Percentiles rank a stretch among this genome's conserved stretches.
phyloP scores from a whole-genome alignment of 306 rosid genomes.

The Malus domestica region ASM211411v1 NC_041799.1:41910501-41911000 shows the following conservation, averaged over 20 bases:
- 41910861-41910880: conserved; percentile 40
- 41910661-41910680: conserved; percentile 88
- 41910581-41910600: neutral
- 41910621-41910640: conserved; percentile 29
- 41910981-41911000: neutral
- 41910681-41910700: conserved; percentile 90
- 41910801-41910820: conserved; percentile 67
- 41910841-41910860: conserved; percentile 24
- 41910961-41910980: conserved; percentile 2
- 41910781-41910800: neutral
- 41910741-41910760: conserved; percentile 15
- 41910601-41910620: neutral
- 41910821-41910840: conserved; percentile 39
- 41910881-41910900: conserved; percentile 41
- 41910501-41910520: neutral
- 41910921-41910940: conserved; percentile 89
- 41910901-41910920: conserved; percentile 58
- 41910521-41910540: neutral
- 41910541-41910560: neutral
- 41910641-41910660: conserved; percentile 96
- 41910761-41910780: neutral
- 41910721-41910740: conserved; percentile 38
- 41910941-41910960: conserved; percentile 34
- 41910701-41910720: conserved; percentile 82
- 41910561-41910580: neutral